These are phyloP conservation scores for Anacardium occidentale DNA, from an alignment of 345 rosid genomes.

Conservation along the genomic window DNA sequence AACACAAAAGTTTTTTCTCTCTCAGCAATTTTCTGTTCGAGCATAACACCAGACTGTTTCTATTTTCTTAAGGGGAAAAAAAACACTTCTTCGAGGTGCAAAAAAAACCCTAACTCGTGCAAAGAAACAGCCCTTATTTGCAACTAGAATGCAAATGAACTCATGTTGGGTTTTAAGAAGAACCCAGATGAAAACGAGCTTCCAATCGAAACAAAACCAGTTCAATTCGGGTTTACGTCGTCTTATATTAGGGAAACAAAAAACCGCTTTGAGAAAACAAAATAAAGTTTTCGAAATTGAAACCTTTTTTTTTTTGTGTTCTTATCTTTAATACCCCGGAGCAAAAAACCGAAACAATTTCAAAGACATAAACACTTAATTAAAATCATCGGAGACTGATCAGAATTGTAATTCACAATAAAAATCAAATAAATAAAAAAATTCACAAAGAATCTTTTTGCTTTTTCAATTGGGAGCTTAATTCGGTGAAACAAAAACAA, in stretches of 20 bases:
- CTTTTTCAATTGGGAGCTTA: neutral
- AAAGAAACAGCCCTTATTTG: conserved; percentile 22
- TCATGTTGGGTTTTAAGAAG: conserved; percentile 17
- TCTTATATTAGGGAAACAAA: neutral
- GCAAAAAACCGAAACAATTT: conserved; percentile 9
- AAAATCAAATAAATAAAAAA: conserved; percentile 7
- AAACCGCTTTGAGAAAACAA: neutral
- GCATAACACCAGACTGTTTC: conserved; percentile 44
- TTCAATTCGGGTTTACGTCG: conserved; percentile 15
- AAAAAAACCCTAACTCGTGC: conserved; percentile 9
- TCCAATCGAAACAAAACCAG: conserved; percentile 20
- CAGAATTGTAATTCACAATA: neutral
- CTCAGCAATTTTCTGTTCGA: conserved; percentile 38
- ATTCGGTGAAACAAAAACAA: conserved; percentile 15
- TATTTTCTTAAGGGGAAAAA: neutral
- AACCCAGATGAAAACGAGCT: conserved; percentile 19
- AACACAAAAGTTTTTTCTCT: conserved; percentile 24
- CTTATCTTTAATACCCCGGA: conserved; percentile 14
- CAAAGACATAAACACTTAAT: conserved; percentile 3
- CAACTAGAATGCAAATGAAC: conserved; percentile 14
- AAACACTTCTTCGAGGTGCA: neutral
- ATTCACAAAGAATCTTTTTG: neutral
- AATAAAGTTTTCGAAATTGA: conserved; percentile 5
- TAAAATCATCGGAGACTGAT: neutral
- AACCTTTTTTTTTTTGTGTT: conserved; percentile 3